Percentiles rank a stretch among this genome's conserved stretches.
Conservation (phyloP, 768 basidiomycete genomes). For the Russula griseocarnosa region DNA sequence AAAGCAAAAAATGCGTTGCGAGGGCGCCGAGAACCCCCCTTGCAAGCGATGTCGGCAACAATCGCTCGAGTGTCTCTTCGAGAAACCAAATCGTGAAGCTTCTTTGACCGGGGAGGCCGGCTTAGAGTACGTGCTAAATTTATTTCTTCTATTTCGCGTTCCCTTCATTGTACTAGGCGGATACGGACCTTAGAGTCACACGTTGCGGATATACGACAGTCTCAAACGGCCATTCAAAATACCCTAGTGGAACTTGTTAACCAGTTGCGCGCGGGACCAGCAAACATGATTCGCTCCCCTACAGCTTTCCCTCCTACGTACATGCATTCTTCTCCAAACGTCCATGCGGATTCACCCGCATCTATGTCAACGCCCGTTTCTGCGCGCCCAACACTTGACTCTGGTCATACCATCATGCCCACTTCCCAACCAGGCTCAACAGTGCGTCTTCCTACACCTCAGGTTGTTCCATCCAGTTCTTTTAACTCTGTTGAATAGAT, state of each 20-base stretch:
- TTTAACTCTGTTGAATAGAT: constrained; percentile 17
- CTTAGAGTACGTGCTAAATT: constrained; percentile 59
- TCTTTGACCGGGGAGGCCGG: constrained; percentile 87
- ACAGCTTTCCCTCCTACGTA: constrained; percentile 54
- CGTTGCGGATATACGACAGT: constrained; percentile 75
- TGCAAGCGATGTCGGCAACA: constrained; percentile 89
- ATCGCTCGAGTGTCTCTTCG: constrained; percentile 89
- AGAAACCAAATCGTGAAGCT: constrained; percentile 86
- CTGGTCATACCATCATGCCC: constrained; percentile 31
- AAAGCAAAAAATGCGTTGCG: constrained; percentile 97
- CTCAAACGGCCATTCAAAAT: constrained; percentile 71
- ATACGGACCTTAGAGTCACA: constrained; percentile 85
- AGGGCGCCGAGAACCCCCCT: constrained; percentile 95
- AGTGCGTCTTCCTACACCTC: constrained; percentile 29
- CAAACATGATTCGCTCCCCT: constrained; percentile 56
- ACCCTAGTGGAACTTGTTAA: constrained; percentile 76
- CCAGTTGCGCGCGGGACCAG: constrained; percentile 58
- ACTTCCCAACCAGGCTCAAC: constrained; percentile 31
- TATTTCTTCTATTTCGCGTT: background rate
- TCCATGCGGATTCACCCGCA: constrained; percentile 54
- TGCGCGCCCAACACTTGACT: constrained; percentile 31
- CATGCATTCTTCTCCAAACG: constrained; percentile 60
- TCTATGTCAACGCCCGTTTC: constrained; percentile 41
- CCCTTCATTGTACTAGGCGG: constrained; percentile 50
- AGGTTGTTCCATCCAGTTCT: background rate